Evolutionary conservation across 148 eudicot genomes (phyloP).

Genomic region (Spergularia bocconei): DNA sequence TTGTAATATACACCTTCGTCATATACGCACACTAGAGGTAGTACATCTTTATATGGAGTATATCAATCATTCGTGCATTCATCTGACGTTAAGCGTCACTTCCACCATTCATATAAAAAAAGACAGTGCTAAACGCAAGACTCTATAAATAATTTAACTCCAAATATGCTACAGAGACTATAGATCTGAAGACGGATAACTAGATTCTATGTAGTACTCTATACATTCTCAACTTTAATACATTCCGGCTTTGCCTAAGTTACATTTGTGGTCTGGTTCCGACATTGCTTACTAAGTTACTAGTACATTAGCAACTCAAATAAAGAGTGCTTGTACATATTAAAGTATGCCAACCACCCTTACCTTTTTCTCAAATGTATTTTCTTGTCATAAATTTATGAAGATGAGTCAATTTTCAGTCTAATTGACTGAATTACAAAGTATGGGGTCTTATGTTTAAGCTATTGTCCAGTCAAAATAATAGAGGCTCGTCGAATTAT

Average conservation of each 20-base stretch:
- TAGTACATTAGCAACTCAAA: neutral
- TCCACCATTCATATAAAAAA: neutral
- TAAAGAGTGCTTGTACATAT: neutral
- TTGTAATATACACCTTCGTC: neutral
- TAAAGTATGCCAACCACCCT: neutral
- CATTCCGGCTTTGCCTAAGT: too few relatives aligned
- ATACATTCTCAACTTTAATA: too few relatives aligned
- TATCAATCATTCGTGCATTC: neutral
- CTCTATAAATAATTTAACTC: too few relatives aligned
- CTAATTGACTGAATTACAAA: slow-evolving; percentile 1
- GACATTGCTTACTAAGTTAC: neutral
- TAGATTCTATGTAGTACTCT: too few relatives aligned
- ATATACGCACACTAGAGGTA: slow-evolving; percentile 9
- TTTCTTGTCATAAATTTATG: neutral
- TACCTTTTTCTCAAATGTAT: neutral
- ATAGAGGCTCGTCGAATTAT: neutral
- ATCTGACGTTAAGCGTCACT: neutral
- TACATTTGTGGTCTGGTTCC: neutral
- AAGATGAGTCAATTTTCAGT: neutral
- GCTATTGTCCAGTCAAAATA: slow-evolving; percentile 3
- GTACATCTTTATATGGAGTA: neutral
- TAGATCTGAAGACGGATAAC: too few relatives aligned
- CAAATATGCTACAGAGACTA: too few relatives aligned
- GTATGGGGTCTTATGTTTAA: neutral
- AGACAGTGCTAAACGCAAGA: too few relatives aligned